A percentile compares a stretch with the other conserved stretches of the same genome.
Evolutionary conservation across 1,284 basidiomycete species (phyloP).

Genomic region (Ustanciosporium gigantosporum): DNA sequence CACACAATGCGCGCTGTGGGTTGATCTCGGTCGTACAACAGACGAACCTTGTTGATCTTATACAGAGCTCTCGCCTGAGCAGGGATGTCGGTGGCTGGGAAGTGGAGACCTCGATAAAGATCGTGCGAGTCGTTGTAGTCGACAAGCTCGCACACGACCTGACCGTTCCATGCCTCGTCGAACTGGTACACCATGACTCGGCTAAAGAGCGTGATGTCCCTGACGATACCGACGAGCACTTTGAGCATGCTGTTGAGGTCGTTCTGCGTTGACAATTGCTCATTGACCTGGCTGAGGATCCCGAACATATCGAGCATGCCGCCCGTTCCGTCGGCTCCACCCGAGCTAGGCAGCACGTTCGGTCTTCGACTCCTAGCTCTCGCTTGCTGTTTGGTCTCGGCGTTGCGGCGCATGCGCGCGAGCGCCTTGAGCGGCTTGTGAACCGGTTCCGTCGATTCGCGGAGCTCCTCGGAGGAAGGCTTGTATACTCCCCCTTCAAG

Average conservation of each 20-base stretch:
- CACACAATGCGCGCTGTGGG: constrained; percentile 78
- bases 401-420: constrained; percentile 64
- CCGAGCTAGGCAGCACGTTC: constrained; percentile 14
- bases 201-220: constrained; percentile 67
- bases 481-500: constrained; percentile 40
- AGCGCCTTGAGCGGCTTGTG: constrained; percentile 76
- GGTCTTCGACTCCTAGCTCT: constrained; percentile 15
- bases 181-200: constrained; percentile 87
- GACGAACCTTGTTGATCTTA: constrained; percentile 74
- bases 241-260: constrained; percentile 77
- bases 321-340: constrained; percentile 22
- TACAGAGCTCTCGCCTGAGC: constrained; percentile 68
- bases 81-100: constrained; percentile 68
- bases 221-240: constrained; percentile 76
- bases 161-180: constrained; percentile 69
- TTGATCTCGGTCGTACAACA: constrained; percentile 78
- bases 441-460: constrained; percentile 75
- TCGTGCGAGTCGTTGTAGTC: constrained; percentile 81
- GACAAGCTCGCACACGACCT: constrained; percentile 80
- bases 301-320: constrained; percentile 54
- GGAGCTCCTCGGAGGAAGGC: constrained; percentile 65
- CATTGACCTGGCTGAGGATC: constrained; percentile 80
- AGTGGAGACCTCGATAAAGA: constrained; percentile 75
- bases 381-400: constrained; percentile 17
- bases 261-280: constrained; percentile 74